Evolutionary conservation across 148 eudicot genomes (phyloP).

Genomic region (Fallopia convolvulus): DNA sequence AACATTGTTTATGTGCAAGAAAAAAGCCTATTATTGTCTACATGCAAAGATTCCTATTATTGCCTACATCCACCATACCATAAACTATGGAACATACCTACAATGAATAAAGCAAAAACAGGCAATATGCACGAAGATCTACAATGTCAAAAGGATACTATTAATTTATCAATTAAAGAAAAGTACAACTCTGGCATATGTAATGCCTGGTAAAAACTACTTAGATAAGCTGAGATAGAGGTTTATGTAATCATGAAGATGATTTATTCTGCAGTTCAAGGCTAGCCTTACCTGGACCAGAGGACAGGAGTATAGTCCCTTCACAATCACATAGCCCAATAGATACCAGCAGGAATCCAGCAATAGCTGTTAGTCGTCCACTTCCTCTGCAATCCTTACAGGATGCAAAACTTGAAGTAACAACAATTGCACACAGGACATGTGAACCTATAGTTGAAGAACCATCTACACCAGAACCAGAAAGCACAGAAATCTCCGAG

Average conservation of each 20-base stretch:
- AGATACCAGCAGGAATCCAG: constrained; percentile 14
- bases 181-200: neutral
- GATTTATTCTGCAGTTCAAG: constrained; percentile 40
- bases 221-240: neutral
- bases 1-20: neutral
- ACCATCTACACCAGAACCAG: constrained; percentile 32
- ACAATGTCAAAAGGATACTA: neutral
- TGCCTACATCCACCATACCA: neutral
- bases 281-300: constrained; percentile 67
- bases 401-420: constrained; percentile 12
- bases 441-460: constrained; percentile 47
- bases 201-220: neutral
- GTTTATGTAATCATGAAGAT: neutral
- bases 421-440: constrained; percentile 12
- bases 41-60: neutral
- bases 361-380: constrained; percentile 19
- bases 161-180: neutral
- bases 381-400: constrained; percentile 27
- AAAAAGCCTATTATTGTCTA: neutral
- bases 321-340: constrained; percentile 29
- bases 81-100: neutral
- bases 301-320: constrained; percentile 40
- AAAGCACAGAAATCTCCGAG: constrained; percentile 14
- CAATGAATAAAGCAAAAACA: neutral
- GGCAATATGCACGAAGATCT: neutral